Evolutionary conservation across 1,284 basidiomycete species (phyloP).

Genomic region (Cutaneotrichosporon dermatis): DNA sequence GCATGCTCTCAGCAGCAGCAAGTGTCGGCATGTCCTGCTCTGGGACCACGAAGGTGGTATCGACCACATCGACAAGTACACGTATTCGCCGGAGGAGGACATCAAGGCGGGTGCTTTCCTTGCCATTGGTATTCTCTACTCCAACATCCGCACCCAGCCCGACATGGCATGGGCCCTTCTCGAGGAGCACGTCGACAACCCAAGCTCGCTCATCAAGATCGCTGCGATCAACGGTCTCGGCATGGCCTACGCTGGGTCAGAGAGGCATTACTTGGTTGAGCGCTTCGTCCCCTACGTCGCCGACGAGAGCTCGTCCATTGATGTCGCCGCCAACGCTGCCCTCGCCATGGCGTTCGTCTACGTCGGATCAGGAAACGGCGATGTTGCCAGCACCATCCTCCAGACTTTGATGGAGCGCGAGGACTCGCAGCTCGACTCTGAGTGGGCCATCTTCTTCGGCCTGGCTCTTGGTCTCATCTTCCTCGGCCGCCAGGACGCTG

Average conservation of each 20-base stretch:
- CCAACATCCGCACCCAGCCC: conserved; percentile 83
- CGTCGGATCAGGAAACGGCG: conserved; percentile 91
- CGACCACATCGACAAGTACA: conserved; percentile 95
- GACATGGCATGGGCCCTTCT: conserved; percentile 91
- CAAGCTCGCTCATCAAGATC: conserved; percentile 75
- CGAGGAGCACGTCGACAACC: conserved; percentile 85
- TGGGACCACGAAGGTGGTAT: conserved; percentile 97
- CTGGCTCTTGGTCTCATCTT: conserved; percentile 88
- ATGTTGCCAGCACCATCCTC: conserved; percentile 82
- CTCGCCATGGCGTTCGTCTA: conserved; percentile 92
- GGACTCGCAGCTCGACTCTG: conserved; percentile 72
- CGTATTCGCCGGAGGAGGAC: conserved; percentile 91
- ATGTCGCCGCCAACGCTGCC: conserved; percentile 79
- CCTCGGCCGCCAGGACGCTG: conserved; percentile 86
- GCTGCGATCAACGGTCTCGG: conserved; percentile 85
- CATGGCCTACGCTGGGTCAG: conserved; percentile 89
- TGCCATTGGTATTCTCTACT: conserved; percentile 90
- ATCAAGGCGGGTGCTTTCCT: conserved; percentile 97
- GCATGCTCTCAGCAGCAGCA: conserved; percentile 95
- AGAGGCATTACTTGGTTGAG: conserved; percentile 77
- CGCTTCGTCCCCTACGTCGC: conserved; percentile 73
- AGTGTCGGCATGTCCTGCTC: conserved; percentile 87
- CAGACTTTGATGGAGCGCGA: conserved; percentile 83
- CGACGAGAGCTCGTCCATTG: conserved; percentile 80
- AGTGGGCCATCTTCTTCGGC: conserved; percentile 89